Percentiles rank a stretch among this genome's conserved stretches.
Evolutionary conservation across 208 protist genomes (phyloP).

Genomic region (Crithidia acanthocephali): DNA sequence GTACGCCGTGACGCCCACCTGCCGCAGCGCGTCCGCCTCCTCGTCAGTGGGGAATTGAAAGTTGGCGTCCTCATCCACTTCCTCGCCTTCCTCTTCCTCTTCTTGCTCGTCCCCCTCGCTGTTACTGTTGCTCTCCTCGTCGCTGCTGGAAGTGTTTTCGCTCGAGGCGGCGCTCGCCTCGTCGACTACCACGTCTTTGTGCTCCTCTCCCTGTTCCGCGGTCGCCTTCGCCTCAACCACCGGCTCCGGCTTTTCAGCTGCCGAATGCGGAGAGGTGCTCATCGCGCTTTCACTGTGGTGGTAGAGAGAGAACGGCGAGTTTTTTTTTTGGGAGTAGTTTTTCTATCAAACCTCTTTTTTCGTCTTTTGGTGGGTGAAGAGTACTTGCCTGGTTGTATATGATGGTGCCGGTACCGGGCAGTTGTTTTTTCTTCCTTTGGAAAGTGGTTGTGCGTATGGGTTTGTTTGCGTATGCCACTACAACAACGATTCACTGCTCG

Average conservation of each 20-base stretch:
- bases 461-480: too few species aligned
- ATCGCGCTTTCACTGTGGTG: too few species aligned
- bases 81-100: constrained; percentile 27
- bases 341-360: constrained; percentile 3
- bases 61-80: constrained; percentile 46
- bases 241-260: not conserved
- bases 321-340: not conserved
- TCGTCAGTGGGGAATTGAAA: constrained; percentile 66
- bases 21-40: constrained; percentile 54
- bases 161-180: not conserved
- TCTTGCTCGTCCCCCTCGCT: constrained; percentile 36
- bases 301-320: too few species aligned
- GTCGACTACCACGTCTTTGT: not conserved
- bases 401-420: too few species aligned
- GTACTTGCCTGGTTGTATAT: too few species aligned
- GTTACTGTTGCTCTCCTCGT: constrained; percentile 14
- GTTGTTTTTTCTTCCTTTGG: too few species aligned
- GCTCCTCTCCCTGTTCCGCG: constrained; percentile 5
- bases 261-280: constrained; percentile 3
- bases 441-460: too few species aligned
- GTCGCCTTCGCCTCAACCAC: not conserved
- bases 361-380: too few species aligned
- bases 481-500: too few species aligned
- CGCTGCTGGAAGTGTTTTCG: not conserved
- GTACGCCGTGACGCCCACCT: constrained; percentile 57